Conservation (phyloP, 2,329 filamentous ascomycete genomes). For the Colletotrichum echinochloae region DNA sequence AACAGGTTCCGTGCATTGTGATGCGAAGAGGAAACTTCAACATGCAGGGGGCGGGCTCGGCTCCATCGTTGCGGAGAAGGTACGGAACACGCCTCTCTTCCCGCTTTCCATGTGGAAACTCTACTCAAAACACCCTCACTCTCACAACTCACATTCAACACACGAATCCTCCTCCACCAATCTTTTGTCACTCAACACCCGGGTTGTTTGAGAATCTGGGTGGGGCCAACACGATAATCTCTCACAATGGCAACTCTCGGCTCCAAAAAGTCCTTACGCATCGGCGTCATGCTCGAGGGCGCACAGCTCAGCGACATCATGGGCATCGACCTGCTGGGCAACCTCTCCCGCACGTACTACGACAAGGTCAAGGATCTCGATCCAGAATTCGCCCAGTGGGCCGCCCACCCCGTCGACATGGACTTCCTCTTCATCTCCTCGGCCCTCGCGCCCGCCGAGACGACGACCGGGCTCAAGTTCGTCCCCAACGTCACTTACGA, state of each 20-base stretch:
- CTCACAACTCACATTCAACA: background rate
- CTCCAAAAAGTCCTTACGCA: slow-evolving; percentile 46
- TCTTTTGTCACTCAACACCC: background rate
- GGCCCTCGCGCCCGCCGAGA: slow-evolving; percentile 47
- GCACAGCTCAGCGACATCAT: slow-evolving; percentile 55
- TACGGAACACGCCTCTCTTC: too few relatives aligned
- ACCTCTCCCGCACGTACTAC: slow-evolving; percentile 47
- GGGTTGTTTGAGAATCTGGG: background rate
- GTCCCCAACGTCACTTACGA: slow-evolving; percentile 55
- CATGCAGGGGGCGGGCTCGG: too few relatives aligned
- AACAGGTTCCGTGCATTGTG: too few relatives aligned
- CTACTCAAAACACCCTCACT: background rate
- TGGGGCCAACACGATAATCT: background rate
- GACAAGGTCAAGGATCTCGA: slow-evolving; percentile 42
- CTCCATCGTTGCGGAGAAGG: too few relatives aligned
- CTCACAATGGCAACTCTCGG: slow-evolving; percentile 22
- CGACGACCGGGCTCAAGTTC: slow-evolving; percentile 49
- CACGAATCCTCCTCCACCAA: fast-evolving
- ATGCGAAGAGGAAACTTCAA: slow-evolving; percentile 3
- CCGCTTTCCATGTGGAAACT: background rate
- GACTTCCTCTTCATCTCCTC: slow-evolving; percentile 54
- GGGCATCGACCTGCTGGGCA: slow-evolving; percentile 54
- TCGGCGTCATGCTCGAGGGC: slow-evolving; percentile 54
- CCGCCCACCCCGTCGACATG: slow-evolving; percentile 46
- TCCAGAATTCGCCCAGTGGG: slow-evolving; percentile 42